Evolutionary conservation across 2,329 filamentous ascomycete genomes (phyloP), one percentile per base, ranked within the genome.

Genomic region (Graphilbum sp.): DNA sequence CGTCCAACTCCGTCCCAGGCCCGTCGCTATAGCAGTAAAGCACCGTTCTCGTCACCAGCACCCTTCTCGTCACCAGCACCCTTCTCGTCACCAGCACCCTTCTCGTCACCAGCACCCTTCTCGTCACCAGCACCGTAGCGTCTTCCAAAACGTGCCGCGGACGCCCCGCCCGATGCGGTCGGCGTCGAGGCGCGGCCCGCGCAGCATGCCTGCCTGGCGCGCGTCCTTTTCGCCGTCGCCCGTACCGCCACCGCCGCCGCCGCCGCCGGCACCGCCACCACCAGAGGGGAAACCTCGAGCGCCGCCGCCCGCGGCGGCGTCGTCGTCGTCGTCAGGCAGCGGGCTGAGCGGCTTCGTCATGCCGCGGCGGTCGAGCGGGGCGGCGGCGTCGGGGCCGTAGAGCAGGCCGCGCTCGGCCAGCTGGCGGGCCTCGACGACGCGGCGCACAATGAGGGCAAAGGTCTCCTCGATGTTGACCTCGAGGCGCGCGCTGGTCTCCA

Each of bases 381-480:
- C 10, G 5, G 5, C 8, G n/a, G 7, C 30, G n/a, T 32, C 16
- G 30, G 6, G 30, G 30, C 30, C 30, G 6, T 5, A n/a, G 27
- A 32, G 30, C 15, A 57, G 53, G 42, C 64, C 68, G 51, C 59
- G 56, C 47, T 64, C 65, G 4, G 68, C 68, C 33, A 66, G 54
- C 13, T 60, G 55, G 17, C 71, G 55, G n/a, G 61, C 61, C 60
- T 77, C 72, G 34, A 71, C 64, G 36, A 79, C 74, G 37, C 73
- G 63, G 20, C 72, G 63, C 32, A 78, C 68, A 42, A 78, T 71
- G 30, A 77, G 65, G 27, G 79, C 81, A 64, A 90, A 90, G 0
- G 82, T 88, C 67, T 90, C 83, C 56, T 90, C 83, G 44, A 90
- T 84, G 54, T 90, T 90, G 46, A 90, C 83, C 63, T 85, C 81